A percentile compares a stretch with the other conserved stretches of the same genome.
Evolutionary conservation across 1,284 basidiomycete species (phyloP).

Genomic region (Trichosporon sp.): DNA sequence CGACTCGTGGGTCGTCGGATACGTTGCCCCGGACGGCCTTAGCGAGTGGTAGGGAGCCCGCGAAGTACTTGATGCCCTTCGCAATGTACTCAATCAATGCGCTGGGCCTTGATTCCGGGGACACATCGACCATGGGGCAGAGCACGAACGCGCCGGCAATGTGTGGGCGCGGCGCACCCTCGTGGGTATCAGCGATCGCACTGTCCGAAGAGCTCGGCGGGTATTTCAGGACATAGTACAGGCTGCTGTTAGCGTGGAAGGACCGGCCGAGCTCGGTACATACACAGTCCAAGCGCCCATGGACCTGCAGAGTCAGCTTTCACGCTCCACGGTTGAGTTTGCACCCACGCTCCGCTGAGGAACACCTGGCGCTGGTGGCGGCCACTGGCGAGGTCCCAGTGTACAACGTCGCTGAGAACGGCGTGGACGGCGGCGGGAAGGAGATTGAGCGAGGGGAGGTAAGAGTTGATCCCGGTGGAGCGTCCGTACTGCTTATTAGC

Average conservation of each 20-base stretch:
- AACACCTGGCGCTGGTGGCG: slow-evolving; percentile 46
- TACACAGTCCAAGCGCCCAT: slow-evolving; percentile 35
- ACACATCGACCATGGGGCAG: slow-evolving; percentile 52
- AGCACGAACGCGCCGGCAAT: slow-evolving; percentile 50
- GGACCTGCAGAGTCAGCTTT: slow-evolving; percentile 23
- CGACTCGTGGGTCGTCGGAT: slow-evolving; percentile 54
- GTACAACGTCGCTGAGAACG: slow-evolving; percentile 51
- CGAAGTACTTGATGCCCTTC: slow-evolving; percentile 45
- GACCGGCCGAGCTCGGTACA: not conserved
- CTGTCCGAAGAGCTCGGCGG: slow-evolving; percentile 30
- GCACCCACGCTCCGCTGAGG: slow-evolving; percentile 50
- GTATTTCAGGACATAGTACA: slow-evolving; percentile 45
- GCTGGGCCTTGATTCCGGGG: slow-evolving; percentile 49
- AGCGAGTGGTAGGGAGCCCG: slow-evolving; percentile 51
- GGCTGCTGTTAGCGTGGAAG: slow-evolving; percentile 23
- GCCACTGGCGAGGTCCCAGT: slow-evolving; percentile 33
- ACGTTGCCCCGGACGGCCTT: slow-evolving; percentile 52
- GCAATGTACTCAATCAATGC: slow-evolving; percentile 47
- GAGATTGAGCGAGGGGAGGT: slow-evolving; percentile 49
- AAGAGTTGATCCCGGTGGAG: slow-evolving; percentile 52
- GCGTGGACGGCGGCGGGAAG: slow-evolving; percentile 52
- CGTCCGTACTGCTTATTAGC: slow-evolving; percentile 44
- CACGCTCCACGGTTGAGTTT: not conserved
- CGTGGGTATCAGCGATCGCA: slow-evolving; percentile 15
- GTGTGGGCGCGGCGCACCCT: slow-evolving; percentile 24